Conservation (phyloP, 1,284 basidiomycete species). For the Termitomyces sp. region DNA sequence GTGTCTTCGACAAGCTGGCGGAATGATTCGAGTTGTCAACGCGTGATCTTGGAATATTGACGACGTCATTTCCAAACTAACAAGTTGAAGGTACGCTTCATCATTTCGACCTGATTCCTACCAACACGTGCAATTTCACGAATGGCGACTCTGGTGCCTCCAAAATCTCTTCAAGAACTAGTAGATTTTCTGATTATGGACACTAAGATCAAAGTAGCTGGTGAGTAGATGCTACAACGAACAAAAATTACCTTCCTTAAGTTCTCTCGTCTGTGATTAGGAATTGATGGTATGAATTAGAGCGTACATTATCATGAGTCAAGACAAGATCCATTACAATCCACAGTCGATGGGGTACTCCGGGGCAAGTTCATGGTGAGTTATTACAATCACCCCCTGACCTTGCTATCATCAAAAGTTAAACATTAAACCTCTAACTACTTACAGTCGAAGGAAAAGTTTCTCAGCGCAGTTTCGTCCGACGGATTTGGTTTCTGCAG, state of each 20-base stretch:
- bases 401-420: no score
- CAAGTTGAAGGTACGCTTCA: no score
- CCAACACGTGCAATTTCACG: not conserved
- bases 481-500: slow-evolving; percentile 91
- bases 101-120: not conserved
- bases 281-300: slow-evolving; percentile 55
- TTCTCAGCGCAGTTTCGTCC: slow-evolving; percentile 77
- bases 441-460: slow-evolving; percentile 81
- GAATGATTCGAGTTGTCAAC: no score
- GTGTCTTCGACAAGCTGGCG: no score
- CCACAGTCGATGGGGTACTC: slow-evolving; percentile 83
- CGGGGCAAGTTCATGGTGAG: slow-evolving; percentile 90
- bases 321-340: slow-evolving; percentile 2
- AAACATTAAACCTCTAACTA: not conserved
- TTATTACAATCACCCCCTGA: not conserved
- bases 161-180: slow-evolving; percentile 50
- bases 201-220: slow-evolving; percentile 90
- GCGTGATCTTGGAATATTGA: no score
- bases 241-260: not conserved
- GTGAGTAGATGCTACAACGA: slow-evolving; percentile 36
- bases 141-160: not conserved
- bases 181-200: slow-evolving; percentile 54
- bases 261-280: slow-evolving; percentile 26
- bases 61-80: no score
- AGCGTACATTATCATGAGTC: not conserved